Evolutionary conservation across 371 early-diverging fungal genomes (phyloP).

Genomic region (Encephalitozoon intestinalis): DNA sequence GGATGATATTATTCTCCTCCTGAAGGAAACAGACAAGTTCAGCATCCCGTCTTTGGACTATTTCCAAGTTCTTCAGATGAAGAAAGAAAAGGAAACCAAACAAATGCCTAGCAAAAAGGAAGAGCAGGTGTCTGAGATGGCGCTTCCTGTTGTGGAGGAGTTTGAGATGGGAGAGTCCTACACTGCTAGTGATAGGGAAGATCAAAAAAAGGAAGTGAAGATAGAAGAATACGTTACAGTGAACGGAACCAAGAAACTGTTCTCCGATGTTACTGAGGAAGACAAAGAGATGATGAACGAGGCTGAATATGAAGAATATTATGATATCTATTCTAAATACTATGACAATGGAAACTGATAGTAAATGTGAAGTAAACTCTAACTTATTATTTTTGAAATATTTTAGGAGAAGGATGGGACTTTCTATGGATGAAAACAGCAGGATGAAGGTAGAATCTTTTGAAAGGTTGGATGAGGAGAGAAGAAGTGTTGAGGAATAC

Average conservation of each 20-base stretch:
- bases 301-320: conserved; percentile 61
- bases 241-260: conserved; percentile 49
- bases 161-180: background rate
- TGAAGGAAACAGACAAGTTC: conserved; percentile 57
- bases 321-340: conserved; percentile 54
- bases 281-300: conserved; percentile 61
- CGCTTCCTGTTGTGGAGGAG: background rate
- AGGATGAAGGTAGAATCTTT: background rate
- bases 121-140: background rate
- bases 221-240: conserved; percentile 46
- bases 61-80: conserved; percentile 51
- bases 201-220: background rate
- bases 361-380: background rate
- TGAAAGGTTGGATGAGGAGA: background rate
- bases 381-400: background rate
- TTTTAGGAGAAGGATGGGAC: background rate
- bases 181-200: background rate
- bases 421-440: background rate
- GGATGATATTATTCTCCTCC: conserved; percentile 42
- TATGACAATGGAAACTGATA: background rate
- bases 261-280: conserved; percentile 58
- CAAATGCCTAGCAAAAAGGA: conserved; percentile 1
- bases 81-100: conserved; percentile 24
- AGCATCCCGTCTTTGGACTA: conserved; percentile 55
- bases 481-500: too few relatives aligned